phyloP scores from a whole-genome alignment of 2,329 filamentous ascomycete genomes.

The Phialophora verrucosa region DNA sequence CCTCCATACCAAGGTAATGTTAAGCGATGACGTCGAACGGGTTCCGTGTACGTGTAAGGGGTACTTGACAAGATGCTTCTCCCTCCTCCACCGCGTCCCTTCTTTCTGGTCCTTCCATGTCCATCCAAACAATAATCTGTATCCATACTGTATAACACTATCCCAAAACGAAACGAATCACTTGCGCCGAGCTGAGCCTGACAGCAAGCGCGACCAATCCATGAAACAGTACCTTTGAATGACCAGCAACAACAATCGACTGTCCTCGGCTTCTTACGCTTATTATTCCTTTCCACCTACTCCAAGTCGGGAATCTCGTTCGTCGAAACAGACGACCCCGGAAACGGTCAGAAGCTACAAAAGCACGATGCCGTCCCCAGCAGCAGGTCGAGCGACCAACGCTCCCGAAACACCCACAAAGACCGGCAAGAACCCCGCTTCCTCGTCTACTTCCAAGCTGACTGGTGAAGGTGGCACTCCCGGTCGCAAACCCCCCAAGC shows the following conservation, averaged over 20 bases:
- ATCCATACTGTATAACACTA: slow-evolving; percentile 1
- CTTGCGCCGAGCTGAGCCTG: slow-evolving; percentile 10
- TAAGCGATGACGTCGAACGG: background rate
- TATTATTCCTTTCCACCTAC: slow-evolving; percentile 40
- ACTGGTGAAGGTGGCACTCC: slow-evolving; percentile 32
- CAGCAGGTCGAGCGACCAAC: slow-evolving; percentile 35
- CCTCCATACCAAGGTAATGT: background rate
- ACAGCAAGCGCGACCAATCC: slow-evolving; percentile 18
- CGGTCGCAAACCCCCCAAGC: slow-evolving; percentile 38
- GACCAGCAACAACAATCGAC: slow-evolving; percentile 38
- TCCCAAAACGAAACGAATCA: background rate
- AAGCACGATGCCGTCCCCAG: slow-evolving; percentile 40
- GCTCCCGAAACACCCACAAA: slow-evolving; percentile 42
- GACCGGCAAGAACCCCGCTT: slow-evolving; percentile 40
- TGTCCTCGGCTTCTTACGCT: slow-evolving; percentile 40
- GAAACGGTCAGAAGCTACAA: slow-evolving; percentile 35
- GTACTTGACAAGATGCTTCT: slow-evolving; percentile 1
- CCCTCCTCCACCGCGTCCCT: background rate
- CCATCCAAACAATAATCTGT: slow-evolving; percentile 3
- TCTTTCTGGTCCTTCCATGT: background rate
- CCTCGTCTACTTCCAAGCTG: slow-evolving; percentile 40
- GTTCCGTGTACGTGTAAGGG: background rate
- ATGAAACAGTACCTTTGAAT: slow-evolving; percentile 32
- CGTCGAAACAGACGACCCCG: slow-evolving; percentile 30
- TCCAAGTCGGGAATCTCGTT: slow-evolving; percentile 32